Evolutionary conservation across 208 protist species (phyloP).

Genomic region (Acanthamoeba royreba): DNA sequence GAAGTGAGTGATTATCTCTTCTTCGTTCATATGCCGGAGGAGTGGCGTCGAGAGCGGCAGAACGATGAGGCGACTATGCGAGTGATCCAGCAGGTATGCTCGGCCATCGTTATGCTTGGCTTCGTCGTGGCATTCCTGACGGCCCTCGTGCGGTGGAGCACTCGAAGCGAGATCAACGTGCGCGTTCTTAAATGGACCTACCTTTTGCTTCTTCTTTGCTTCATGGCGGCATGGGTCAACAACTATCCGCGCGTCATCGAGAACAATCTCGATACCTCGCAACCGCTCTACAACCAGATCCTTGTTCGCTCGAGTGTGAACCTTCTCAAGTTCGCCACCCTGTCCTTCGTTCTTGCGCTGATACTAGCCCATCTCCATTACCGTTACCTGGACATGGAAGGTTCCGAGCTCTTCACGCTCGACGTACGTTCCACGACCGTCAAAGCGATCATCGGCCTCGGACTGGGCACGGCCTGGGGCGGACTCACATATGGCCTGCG

Average conservation of each 20-base stretch:
- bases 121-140: background rate
- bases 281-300: background rate
- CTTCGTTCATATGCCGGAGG: background rate
- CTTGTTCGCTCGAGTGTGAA: background rate
- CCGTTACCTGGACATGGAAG: background rate
- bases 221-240: background rate
- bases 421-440: no score
- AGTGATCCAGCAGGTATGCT: background rate
- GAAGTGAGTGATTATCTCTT: background rate
- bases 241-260: background rate
- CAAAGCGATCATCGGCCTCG: background rate
- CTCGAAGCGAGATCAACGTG: background rate
- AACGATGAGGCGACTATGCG: background rate
- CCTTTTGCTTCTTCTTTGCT: background rate
- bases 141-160: background rate
- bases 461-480: background rate
- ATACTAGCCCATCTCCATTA: background rate
- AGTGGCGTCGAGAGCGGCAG: background rate
- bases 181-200: background rate
- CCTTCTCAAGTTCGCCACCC: background rate
- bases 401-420: no score
- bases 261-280: background rate
- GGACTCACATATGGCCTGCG: background rate
- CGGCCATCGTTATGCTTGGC: background rate
- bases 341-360: background rate